Evolutionary conservation across 2,329 filamentous ascomycete genomes (phyloP), one percentile per base, ranked within the genome.

Genomic region (Alternaria atra): DNA sequence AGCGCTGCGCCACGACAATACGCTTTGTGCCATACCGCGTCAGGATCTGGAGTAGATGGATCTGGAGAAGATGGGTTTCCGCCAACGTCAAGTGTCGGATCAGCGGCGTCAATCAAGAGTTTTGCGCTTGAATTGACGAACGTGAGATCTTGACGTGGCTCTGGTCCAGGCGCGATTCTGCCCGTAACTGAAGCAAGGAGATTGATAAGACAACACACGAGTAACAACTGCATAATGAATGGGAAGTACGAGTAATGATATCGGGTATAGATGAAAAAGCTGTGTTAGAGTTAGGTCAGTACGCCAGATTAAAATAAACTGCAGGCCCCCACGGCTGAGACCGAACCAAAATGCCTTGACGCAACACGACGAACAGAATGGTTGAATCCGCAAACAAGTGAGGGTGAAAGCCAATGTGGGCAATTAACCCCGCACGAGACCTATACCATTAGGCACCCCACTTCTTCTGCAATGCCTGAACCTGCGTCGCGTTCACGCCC

Each of bases 391-490:
- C 20, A 2, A 7, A 3, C 15, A 50, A 17, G 32, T 37, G 15
- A 15, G 17, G 15, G 13, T n/a, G 32, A 27, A 35, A 23, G 9
- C 5, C 30, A 34, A 34, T 25, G 4, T 5, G 12, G 5, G 32
- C 20, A 20, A n/a, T 13, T 32, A 6, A 25, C 13, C 23, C 37
- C 15, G 32, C 20, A 6, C 4, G 32, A 12, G 20, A 12, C 8
- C 20, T 23, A 25, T 35, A 20, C 20, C 20, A 20, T 55, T 42
- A 55, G 17, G 42, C 34, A 10, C 62, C 58, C 73, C 73, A 77
- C 58, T 66, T 74, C 23, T 59, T 61, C 23, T 58, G 68, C 61
- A 86, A 64, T 5, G 82, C 81, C 58, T 80, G 73, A 47, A 82
- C 83, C 46, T 81, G 63, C 58, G 52, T 20, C 10, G 30, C 25